phyloP scores from a whole-genome alignment of 768 basidiomycete genomes.

The Saitozyma podzolica region DNA sequence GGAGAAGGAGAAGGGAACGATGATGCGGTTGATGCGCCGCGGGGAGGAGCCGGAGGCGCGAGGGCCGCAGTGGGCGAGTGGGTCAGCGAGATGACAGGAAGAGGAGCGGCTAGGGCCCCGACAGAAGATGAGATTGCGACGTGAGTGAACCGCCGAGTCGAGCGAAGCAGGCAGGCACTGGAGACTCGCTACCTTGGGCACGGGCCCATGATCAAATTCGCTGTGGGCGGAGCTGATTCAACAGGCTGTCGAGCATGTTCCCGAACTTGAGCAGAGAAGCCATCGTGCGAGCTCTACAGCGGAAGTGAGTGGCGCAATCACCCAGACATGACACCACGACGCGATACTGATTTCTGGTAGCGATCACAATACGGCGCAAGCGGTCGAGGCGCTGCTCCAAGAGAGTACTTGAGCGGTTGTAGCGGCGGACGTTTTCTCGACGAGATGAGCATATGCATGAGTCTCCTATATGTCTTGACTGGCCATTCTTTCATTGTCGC shows the following conservation, averaged over 20 bases:
- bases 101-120: slow-evolving; percentile 66
- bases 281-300: slow-evolving; percentile 73
- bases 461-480: too few relatives aligned
- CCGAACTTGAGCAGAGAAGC: slow-evolving; percentile 73
- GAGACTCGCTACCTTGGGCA: not conserved
- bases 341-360: slow-evolving; percentile 9
- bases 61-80: slow-evolving; percentile 43
- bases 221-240: not conserved
- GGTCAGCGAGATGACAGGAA: slow-evolving; percentile 67
- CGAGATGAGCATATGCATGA: too few relatives aligned
- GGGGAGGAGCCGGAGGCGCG: slow-evolving; percentile 14
- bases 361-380: slow-evolving; percentile 75
- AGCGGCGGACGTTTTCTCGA: too few relatives aligned
- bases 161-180: not conserved
- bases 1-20: not conserved
- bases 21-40: not conserved
- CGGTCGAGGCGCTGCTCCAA: slow-evolving; percentile 73
- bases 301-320: slow-evolving; percentile 62
- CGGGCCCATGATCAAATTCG: not conserved
- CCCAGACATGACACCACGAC: not conserved
- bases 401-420: slow-evolving; percentile 16
- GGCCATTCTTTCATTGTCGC: too few relatives aligned
- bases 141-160: slow-evolving; percentile 23
- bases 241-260: slow-evolving; percentile 73
- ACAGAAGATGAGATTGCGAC: slow-evolving; percentile 71